Percentiles rank a stretch among this genome's conserved stretches.
phyloP scores from a whole-genome alignment of 2,329 filamentous ascomycete genomes.

The Microsporum audouinii region DNA sequence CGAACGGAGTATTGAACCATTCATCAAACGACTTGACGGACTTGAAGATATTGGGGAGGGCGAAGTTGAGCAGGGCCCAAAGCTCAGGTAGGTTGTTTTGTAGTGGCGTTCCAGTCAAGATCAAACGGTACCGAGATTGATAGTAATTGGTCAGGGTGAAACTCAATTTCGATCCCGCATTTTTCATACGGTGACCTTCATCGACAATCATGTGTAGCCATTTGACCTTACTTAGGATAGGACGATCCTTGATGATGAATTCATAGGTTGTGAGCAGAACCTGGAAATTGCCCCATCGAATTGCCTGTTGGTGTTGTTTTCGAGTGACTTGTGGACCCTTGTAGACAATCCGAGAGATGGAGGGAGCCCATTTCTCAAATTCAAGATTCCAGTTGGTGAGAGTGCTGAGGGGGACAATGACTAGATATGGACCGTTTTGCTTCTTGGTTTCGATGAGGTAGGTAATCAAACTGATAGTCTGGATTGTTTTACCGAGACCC shows the following conservation, averaged over 20 bases:
- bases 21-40: constrained; percentile 98
- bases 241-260: constrained; percentile 98
- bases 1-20: constrained; percentile 99
- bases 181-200: constrained; percentile 99
- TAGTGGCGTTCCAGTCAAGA: constrained; percentile 90
- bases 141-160: constrained; percentile 93
- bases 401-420: constrained; percentile 93
- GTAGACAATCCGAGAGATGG: constrained; percentile 78
- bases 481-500: constrained; percentile 99
- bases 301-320: constrained; percentile 84
- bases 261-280: constrained; percentile 96
- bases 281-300: constrained; percentile 90
- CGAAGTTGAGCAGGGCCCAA: constrained; percentile 98
- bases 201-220: constrained; percentile 99
- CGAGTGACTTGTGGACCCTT: constrained; percentile 83
- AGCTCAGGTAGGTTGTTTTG: constrained; percentile 95
- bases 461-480: constrained; percentile 94
- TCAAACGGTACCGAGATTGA: constrained; percentile 84
- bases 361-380: constrained; percentile 97
- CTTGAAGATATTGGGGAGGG: constrained; percentile 96
- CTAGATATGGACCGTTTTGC: constrained; percentile 82
- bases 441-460: constrained; percentile 94
- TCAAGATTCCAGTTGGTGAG: constrained; percentile 98
- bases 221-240: constrained; percentile 92
- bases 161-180: constrained; percentile 88